Evolutionary conservation across 768 basidiomycete genomes (phyloP).

Genomic region (Macrolepiota albuminosa): DNA sequence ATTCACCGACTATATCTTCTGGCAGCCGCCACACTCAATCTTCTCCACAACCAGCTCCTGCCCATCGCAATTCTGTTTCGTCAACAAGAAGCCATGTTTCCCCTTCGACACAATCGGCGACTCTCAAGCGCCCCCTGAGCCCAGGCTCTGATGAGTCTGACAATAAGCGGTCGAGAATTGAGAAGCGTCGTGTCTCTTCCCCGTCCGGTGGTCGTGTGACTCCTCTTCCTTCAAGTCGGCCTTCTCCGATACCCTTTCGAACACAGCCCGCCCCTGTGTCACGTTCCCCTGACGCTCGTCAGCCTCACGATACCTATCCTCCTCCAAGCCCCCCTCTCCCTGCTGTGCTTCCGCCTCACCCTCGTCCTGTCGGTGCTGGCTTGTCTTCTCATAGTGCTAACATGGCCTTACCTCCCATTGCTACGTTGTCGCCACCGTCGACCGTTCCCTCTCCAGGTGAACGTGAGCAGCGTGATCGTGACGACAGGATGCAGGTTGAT

Average conservation of each 20-base stretch:
- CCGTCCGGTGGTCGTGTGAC: conserved; percentile 45
- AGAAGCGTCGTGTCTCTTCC: conserved; percentile 53
- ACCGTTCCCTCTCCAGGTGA: conserved; percentile 51
- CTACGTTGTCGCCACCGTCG: conserved; percentile 60
- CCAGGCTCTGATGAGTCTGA: conserved; percentile 57
- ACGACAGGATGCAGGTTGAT: conserved; percentile 55
- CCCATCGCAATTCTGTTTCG: conserved; percentile 65
- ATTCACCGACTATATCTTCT: conserved; percentile 56
- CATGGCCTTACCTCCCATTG: conserved; percentile 65
- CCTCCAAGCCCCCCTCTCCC: conserved; percentile 52
- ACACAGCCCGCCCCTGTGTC: conserved; percentile 52
- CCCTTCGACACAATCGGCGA: conserved; percentile 42
- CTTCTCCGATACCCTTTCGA: conserved; percentile 71
- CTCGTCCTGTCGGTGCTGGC: conserved; percentile 61
- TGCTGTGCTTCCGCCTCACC: conserved; percentile 66
- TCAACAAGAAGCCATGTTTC: conserved; percentile 62
- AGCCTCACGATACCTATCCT: conserved; percentile 37
- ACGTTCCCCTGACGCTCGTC: conserved; percentile 65
- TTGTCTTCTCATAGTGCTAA: conserved; percentile 33
- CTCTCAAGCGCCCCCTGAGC: conserved; percentile 67
- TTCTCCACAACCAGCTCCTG: conserved; percentile 41
- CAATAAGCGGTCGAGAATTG: conserved; percentile 62
- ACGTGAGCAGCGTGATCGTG: conserved; percentile 35
- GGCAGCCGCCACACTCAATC: conserved; percentile 51
- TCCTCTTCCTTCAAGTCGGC: conserved; percentile 56